Base-by-base conservation (phyloP, 179 eudicot genomes). In the Spergularia azorica region DNA sequence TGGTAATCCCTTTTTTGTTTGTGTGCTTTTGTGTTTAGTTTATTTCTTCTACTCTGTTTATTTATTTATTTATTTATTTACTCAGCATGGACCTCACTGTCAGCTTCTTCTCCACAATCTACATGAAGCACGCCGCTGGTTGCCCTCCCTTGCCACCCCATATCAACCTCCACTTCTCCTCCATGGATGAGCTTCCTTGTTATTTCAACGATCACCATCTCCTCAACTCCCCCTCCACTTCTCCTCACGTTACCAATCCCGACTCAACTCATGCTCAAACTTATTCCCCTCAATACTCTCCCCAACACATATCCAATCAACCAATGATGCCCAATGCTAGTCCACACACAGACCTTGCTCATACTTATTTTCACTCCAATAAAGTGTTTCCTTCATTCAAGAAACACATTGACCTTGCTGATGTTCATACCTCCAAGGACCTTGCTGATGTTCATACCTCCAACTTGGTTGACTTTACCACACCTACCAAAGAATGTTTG, bases 171-270 rank as follows among this genome's bases (percentile, higher is more conserved):
- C 89, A 87, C 79, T 58, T 89, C 75, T 71, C 88, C 70, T 86
- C 91, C 70, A 87, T 94, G 89, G 96, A 92, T 56, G 96, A 94
- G 56, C 90, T 94, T 76, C 94, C 97, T 70, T 90, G 92, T 80
- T 89, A 94, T 65, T 73, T 80, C 36, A 68, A 81, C 18, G 55
- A 15, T 46, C 38, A 58, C 21, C 69, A 77, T 36, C 67, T 60
- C 58, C 32, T 38, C 67, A 6, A 63, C 32, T 26, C 6, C 48
- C 48, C 3, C 16, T 54, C 57, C 57, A 54, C 16, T 54, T 16
- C 8, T 15, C 21, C 18, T 16, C 36, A 16, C 21, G 12, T 10
- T 8, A 18, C 26, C 43, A 52, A 5, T 51, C 9, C 51, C 26
- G 43, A 51, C 60, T 65, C 72, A 9, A 12, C 4, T 46, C 46